Conservation (phyloP, 345 rosid species). For the Hibiscus trionum region DNA sequence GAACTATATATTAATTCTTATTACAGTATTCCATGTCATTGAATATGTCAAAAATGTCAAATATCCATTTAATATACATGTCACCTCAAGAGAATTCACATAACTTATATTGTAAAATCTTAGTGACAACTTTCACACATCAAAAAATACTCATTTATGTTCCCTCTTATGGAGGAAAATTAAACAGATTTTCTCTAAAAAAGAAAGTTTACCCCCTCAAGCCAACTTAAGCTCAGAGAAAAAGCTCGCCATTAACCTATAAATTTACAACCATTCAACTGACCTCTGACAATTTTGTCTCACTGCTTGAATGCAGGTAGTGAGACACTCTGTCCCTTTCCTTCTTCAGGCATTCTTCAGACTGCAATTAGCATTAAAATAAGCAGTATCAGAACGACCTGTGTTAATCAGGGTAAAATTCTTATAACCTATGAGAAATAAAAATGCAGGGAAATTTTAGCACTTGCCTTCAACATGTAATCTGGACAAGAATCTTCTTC, state of each 20-base stretch:
- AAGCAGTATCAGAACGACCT: not conserved
- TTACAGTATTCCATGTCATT: not conserved
- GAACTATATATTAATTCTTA: not conserved
- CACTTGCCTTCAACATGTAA: conserved; percentile 67
- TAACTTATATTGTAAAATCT: not conserved
- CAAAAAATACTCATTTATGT: not conserved
- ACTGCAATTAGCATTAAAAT: conserved; percentile 34
- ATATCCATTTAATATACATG: not conserved
- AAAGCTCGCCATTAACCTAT: not conserved
- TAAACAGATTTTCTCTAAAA: not conserved
- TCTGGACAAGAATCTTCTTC: conserved; percentile 68
- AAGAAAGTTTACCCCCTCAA: not conserved
- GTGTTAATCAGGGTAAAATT: conserved; percentile 2
- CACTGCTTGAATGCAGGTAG: conserved; percentile 84
- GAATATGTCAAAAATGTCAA: not conserved
- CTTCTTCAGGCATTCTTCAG: conserved; percentile 86
- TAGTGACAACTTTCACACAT: not conserved
- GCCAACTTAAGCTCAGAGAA: not conserved
- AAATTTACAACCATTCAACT: conserved; percentile 19
- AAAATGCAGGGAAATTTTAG: not conserved
- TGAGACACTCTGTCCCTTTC: conserved; percentile 89
- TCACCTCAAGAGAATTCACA: not conserved
- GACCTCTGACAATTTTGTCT: conserved; percentile 90
- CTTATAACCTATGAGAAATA: not conserved
- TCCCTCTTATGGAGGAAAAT: not conserved